Evolutionary conservation across 169 alveolate species (phyloP), one percentile per base, ranked within the genome.

Genomic region (Plasmodium vivax): DNA sequence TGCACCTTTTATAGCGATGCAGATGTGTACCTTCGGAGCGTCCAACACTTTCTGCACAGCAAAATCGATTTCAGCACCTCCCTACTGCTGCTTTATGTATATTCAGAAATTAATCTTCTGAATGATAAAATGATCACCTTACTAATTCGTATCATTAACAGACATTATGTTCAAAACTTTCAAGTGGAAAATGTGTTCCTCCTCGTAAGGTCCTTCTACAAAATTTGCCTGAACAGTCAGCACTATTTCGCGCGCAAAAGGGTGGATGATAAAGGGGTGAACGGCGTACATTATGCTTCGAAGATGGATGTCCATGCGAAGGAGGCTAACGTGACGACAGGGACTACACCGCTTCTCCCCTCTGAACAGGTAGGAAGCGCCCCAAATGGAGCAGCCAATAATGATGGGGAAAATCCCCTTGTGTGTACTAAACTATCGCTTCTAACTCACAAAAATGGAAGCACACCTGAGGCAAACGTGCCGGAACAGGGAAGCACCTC

Each of bases 1-100:
- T 92, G 95, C 62, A 92, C 95, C 16, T 82, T 71, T 72, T 92
- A 92, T 41, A 82, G 51, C 45, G 75, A 92, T 92, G 54, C 72
- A 92, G 83, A 82, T 92, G 84, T 92, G 41, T 92, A 92, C 58
- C 68, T 30, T 23, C 16, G 83, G 34, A 92, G 95, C 72, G 58
- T 92, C 36, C 84, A 43, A 38, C 83, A 82, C 75, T 92, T 92
- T 92, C 92, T 62, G 8, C 38, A 47, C 23, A 43, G 36, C 43
- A 92, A 92, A 51, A 45, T 92, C 4, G 84, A 82, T 77, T 92
- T 72, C 74, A 27, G 84, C 38, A 68, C 95, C n/a, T n/a, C 95
- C 30, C n/a, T 71, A 30, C 77, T 92, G 23, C 68, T 92, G 2
- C 75, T 92, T 51, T 92, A 92, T 72, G 36, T 74, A 23, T 92